Evolutionary conservation across 2,329 filamentous ascomycete genomes (phyloP).

Genomic region (Sodiomyces alkalinus): DNA sequence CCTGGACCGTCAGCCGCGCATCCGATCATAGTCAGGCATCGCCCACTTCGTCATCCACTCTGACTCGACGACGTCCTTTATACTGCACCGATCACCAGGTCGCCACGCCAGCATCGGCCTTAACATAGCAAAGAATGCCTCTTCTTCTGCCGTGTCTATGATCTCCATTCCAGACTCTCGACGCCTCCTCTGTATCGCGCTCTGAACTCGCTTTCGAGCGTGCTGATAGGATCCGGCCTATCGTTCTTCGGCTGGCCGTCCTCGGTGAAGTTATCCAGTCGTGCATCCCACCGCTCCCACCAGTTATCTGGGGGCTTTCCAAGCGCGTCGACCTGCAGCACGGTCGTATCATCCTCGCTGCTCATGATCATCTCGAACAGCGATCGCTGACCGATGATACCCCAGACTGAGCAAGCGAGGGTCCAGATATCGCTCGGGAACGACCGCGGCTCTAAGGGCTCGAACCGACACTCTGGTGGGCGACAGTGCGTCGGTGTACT

Average conservation of each 20-base stretch:
- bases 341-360: conserved; percentile 7
- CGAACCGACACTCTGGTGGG: conserved; percentile 21
- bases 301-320: conserved; percentile 9
- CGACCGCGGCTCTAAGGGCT: conserved; percentile 15
- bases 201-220: not conserved
- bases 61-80: too few relatives aligned
- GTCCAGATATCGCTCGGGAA: conserved; percentile 71
- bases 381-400: conserved; percentile 68
- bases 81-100: too few relatives aligned
- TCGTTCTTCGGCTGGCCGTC: not conserved
- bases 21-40: not conserved
- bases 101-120: too few relatives aligned
- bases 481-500: conserved; percentile 14
- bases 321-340: conserved; percentile 8
- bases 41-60: too few relatives aligned
- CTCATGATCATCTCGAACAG: conserved; percentile 8
- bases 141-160: too few relatives aligned
- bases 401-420: conserved; percentile 87
- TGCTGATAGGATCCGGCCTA: not conserved
- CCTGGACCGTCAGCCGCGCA: too few relatives aligned
- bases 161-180: too few relatives aligned
- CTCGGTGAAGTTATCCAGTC: not conserved
- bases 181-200: too few relatives aligned
- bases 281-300: conserved; percentile 10
- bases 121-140: too few relatives aligned